phyloP scores from a whole-genome alignment of 2,329 filamentous ascomycete genomes.

The Macrophomina phaseolina region DNA sequence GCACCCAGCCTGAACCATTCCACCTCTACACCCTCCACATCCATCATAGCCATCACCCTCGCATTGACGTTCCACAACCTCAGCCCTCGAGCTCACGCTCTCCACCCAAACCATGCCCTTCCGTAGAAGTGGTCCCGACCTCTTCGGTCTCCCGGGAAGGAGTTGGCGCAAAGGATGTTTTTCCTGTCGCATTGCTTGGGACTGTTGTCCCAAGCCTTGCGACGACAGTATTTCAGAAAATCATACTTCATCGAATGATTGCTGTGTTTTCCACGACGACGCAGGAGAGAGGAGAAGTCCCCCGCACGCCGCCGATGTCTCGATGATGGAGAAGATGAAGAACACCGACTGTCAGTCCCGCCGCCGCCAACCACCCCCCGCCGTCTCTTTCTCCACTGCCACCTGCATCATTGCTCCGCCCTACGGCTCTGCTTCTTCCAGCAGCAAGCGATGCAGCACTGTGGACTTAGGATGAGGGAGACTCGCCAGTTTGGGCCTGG shows the following conservation, averaged over 20 bases:
- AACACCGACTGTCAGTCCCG: neutral
- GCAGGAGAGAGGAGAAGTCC: neutral
- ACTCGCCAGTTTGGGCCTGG: conserved; percentile 23
- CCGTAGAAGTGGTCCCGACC: neutral
- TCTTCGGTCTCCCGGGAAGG: neutral
- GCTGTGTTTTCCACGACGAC: conserved; percentile 9
- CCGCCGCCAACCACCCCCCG: neutral
- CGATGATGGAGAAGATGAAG: conserved; percentile 17
- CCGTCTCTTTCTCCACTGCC: neutral
- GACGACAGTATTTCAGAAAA: neutral
- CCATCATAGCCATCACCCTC: neutral
- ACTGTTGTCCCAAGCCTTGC: neutral
- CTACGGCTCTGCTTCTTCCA: neutral
- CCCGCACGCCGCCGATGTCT: neutral
- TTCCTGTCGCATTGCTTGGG: too few species aligned
- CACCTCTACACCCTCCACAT: neutral
- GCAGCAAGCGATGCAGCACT: conserved; percentile 15
- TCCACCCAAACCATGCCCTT: neutral
- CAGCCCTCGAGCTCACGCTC: neutral
- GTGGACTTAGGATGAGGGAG: conserved; percentile 23
- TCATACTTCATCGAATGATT: neutral
- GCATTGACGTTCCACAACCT: neutral
- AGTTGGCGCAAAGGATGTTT: neutral
- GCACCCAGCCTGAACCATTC: too few species aligned
- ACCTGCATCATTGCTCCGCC: neutral